Percentiles rank a stretch among this genome's conserved stretches.
phyloP scores from a whole-genome alignment of 441 rosid species.

The Euphorbia celastroides region DNA sequence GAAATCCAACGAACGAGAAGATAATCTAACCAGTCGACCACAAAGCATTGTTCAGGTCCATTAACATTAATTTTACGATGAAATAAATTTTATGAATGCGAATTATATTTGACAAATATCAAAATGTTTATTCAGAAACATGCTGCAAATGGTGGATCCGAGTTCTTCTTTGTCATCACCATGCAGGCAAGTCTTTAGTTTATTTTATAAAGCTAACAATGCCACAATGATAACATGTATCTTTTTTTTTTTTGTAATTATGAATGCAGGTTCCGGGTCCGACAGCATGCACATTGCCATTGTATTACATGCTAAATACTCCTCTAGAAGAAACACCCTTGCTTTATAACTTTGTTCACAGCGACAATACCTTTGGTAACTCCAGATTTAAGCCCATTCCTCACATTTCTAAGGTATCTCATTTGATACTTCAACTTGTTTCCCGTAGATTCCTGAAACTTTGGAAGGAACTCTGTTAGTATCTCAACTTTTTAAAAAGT shows the following conservation, averaged over 20 bases:
- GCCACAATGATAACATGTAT: too few species aligned
- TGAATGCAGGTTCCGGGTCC: slow-evolving; percentile 89
- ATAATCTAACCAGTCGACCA: slow-evolving; percentile 62
- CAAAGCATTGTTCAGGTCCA: slow-evolving; percentile 70
- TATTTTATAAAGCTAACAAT: too few species aligned
- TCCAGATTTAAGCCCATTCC: slow-evolving; percentile 95
- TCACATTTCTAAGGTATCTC: slow-evolving; percentile 82
- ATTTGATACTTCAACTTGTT: too few species aligned
- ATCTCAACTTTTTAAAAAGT: too few species aligned
- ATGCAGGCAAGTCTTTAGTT: slow-evolving; percentile 45
- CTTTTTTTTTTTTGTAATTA: too few species aligned
- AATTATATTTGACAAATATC: too few species aligned
- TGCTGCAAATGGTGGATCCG: slow-evolving; percentile 50
- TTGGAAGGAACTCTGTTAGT: too few species aligned
- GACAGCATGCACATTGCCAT: slow-evolving; percentile 48
- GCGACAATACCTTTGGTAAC: slow-evolving; percentile 79
- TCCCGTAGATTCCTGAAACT: too few species aligned
- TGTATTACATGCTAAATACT: slow-evolving; percentile 66
- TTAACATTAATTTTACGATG: too few species aligned
- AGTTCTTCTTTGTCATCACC: slow-evolving; percentile 78
- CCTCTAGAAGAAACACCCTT: slow-evolving; percentile 70
- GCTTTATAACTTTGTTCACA: slow-evolving; percentile 70
- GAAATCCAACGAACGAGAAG: slow-evolving; percentile 62
- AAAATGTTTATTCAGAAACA: slow-evolving; percentile 38
- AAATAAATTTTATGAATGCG: too few species aligned